phyloP scores from a whole-genome alignment of 768 basidiomycete genomes.

The Xerocomellus dryophilus region DNA sequence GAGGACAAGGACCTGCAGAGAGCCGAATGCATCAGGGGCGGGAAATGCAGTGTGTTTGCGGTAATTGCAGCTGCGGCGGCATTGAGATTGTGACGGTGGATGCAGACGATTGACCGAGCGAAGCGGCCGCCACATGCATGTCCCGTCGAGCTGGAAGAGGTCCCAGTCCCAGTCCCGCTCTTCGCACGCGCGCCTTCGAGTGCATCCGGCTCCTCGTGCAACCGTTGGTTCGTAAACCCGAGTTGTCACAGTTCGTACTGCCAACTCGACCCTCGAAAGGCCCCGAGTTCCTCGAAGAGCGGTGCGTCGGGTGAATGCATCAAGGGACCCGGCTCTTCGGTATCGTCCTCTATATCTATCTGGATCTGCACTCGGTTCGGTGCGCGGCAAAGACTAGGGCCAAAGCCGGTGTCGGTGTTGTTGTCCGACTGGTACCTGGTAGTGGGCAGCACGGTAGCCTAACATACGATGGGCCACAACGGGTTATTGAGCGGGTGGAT shows the following conservation, averaged over 20 bases:
- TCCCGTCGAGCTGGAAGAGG: not conserved
- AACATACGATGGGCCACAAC: slow-evolving; percentile 30
- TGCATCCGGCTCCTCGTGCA: slow-evolving; percentile 54
- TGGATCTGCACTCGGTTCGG: not conserved
- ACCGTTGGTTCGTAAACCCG: slow-evolving; percentile 62
- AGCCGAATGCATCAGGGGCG: slow-evolving; percentile 2
- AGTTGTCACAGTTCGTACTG: slow-evolving; percentile 91
- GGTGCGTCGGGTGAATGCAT: slow-evolving; percentile 33
- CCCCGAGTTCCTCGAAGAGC: slow-evolving; percentile 73
- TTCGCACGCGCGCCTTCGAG: slow-evolving; percentile 32
- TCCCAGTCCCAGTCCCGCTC: not conserved
- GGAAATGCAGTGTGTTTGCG: slow-evolving; percentile 13
- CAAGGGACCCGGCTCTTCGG: slow-evolving; percentile 1
- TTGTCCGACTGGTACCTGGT: not conserved
- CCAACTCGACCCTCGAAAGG: slow-evolving; percentile 74
- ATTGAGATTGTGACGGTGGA: not conserved
- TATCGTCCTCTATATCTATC: not conserved
- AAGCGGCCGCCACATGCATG: not conserved
- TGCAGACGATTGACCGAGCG: not conserved
- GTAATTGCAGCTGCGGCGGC: not conserved
- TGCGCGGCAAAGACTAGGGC: not conserved
- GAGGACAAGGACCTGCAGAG: slow-evolving; percentile 2
- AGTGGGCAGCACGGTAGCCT: slow-evolving; percentile 22
- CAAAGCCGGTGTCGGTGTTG: not conserved
- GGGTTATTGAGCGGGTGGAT: slow-evolving; percentile 20